These are phyloP conservation scores for Thermomyces lanuginosus DNA, from an alignment of 2,329 filamentous ascomycete genomes.

Conservation along the genomic window DNA sequence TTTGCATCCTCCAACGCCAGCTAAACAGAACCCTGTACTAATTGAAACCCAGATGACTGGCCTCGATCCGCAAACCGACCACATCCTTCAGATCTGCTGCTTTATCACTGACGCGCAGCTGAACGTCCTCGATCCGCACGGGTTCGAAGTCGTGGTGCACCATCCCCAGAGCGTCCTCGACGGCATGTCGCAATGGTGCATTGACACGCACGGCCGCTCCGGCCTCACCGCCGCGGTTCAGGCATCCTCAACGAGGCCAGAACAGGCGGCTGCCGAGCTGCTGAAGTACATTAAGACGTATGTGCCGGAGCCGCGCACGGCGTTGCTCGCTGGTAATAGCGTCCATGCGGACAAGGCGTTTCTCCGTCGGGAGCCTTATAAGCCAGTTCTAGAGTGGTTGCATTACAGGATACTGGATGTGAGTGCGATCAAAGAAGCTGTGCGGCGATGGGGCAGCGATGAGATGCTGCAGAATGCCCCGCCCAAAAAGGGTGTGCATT, in stretches of 20 bases:
- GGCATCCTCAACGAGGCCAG: constrained; percentile 53
- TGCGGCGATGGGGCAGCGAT: constrained; percentile 58
- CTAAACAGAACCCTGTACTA: too few relatives aligned
- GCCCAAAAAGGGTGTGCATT: constrained; percentile 58
- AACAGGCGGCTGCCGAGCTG: constrained; percentile 54
- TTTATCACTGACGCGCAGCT: constrained; percentile 73
- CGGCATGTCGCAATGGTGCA: constrained; percentile 82
- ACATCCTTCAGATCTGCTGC: constrained; percentile 83
- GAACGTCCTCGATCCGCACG: constrained; percentile 54
- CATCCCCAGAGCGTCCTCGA: constrained; percentile 54
- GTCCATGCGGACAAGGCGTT: constrained; percentile 84
- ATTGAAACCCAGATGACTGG: constrained; percentile 62
- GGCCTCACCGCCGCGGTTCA: constrained; percentile 67
- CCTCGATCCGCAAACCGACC: constrained; percentile 58
- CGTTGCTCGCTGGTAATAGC: constrained; percentile 75
- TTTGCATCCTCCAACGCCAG: too few relatives aligned
- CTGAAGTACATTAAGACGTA: constrained; percentile 61
- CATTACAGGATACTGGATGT: constrained; percentile 88
- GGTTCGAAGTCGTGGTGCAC: constrained; percentile 68
- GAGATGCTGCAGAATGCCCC: constrained; percentile 47
- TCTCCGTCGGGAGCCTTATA: constrained; percentile 57
- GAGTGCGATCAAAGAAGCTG: constrained; percentile 81
- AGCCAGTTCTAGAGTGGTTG: constrained; percentile 54
- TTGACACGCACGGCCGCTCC: constrained; percentile 57
- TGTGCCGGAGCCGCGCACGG: constrained; percentile 50